Evolutionary conservation across 2,329 filamentous ascomycete species (phyloP).

Genomic region (Orbilia ellipsospora): DNA sequence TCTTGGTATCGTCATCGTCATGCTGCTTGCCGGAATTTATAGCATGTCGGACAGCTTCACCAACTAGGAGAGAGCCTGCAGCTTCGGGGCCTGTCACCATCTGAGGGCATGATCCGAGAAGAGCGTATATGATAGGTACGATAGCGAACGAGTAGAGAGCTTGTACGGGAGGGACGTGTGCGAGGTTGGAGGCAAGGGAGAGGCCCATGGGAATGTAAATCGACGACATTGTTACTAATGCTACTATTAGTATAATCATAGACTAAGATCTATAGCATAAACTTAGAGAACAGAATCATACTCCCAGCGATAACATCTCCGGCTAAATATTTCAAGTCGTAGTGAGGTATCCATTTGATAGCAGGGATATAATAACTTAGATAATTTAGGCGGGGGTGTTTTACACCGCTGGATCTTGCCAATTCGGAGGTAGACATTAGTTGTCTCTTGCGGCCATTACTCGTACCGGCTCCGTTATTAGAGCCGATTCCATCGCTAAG

Average conservation of each 20-base stretch:
- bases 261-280: background rate
- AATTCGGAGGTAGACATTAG: constrained; percentile 55
- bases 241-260: background rate
- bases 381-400: constrained; percentile 81
- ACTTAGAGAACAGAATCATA: constrained; percentile 27
- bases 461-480: background rate
- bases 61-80: constrained; percentile 88
- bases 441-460: constrained; percentile 21
- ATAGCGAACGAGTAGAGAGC: constrained; percentile 95
- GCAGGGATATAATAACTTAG: constrained; percentile 92
- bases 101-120: constrained; percentile 89
- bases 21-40: constrained; percentile 76
- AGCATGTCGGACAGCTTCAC: constrained; percentile 75
- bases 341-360: constrained; percentile 89
- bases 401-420: constrained; percentile 64
- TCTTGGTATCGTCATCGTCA: constrained; percentile 71
- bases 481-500: constrained; percentile 63
- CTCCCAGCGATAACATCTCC: constrained; percentile 85
- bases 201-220: constrained; percentile 98
- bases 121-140: constrained; percentile 88
- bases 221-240: constrained; percentile 84
- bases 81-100: constrained; percentile 97
- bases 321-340: constrained; percentile 80
- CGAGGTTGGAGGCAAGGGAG: constrained; percentile 90
- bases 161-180: constrained; percentile 91